phyloP scores from a whole-genome alignment of 768 basidiomycete species.

The Leucocoprinus sp. region DNA sequence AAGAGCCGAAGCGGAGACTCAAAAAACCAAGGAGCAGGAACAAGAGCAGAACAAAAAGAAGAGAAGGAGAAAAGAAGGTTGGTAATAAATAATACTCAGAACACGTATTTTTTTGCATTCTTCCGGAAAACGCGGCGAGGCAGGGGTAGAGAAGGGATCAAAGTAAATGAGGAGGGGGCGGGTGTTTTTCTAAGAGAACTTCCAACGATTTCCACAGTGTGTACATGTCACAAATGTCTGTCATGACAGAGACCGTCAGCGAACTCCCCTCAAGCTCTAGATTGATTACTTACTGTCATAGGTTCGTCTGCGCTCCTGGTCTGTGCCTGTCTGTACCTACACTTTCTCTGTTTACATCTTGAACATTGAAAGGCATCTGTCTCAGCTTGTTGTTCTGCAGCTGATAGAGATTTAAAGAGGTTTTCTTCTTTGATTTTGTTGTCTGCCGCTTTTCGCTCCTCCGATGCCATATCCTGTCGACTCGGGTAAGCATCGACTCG shows the following conservation, averaged over 20 bases:
- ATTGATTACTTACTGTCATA: constrained; percentile 69
- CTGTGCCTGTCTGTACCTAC: constrained; percentile 91
- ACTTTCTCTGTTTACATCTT: constrained; percentile 90
- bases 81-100: background rate
- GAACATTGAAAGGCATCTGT: constrained; percentile 97
- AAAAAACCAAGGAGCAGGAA: too few relatives aligned
- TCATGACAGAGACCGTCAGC: constrained; percentile 4
- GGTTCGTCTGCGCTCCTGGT: constrained; percentile 98
- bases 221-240: constrained; percentile 89
- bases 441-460: constrained; percentile 80
- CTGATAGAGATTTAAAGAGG: constrained; percentile 84
- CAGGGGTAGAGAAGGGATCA: background rate
- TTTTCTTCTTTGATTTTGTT: constrained; percentile 79
- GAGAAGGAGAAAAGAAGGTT: background rate
- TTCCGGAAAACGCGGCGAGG: background rate
- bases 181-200: constrained; percentile 26
- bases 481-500: background rate
- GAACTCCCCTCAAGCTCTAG: background rate
- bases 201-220: constrained; percentile 45
- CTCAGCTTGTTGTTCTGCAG: constrained; percentile 85
- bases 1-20: too few relatives aligned
- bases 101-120: too few relatives aligned
- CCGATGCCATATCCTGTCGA: constrained; percentile 88
- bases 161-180: background rate
- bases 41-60: background rate